phyloP scores from a whole-genome alignment of 225 moss, liverwort and hornwort species.

The Marchantia paleacea region DNA sequence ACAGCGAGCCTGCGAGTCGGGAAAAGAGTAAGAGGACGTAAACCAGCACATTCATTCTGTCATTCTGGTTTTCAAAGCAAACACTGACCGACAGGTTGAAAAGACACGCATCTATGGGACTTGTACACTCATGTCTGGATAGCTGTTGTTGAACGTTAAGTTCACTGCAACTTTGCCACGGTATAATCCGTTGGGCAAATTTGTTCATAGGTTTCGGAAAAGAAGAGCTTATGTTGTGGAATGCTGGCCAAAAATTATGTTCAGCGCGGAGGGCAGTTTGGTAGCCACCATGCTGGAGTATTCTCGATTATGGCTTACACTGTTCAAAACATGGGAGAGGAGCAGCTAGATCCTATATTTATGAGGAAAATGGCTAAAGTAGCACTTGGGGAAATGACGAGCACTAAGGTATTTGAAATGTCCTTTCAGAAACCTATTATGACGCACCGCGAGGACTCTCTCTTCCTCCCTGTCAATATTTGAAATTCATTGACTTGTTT shows the following conservation, averaged over 20 bases:
- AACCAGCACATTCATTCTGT: not conserved
- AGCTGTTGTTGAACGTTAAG: not conserved
- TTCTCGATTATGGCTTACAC: slow-evolving; percentile 93
- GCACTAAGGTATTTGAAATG: slow-evolving; percentile 59
- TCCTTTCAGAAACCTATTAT: not conserved
- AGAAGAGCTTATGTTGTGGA: slow-evolving; percentile 26
- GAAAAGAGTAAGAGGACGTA: slow-evolving; percentile 60
- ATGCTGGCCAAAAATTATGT: slow-evolving; percentile 24
- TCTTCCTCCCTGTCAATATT: not conserved
- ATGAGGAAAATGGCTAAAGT: slow-evolving; percentile 96
- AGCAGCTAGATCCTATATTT: slow-evolving; percentile 79
- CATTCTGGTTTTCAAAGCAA: not conserved
- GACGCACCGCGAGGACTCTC: not conserved
- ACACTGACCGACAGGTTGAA: not conserved
- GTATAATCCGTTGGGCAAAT: slow-evolving; percentile 18
- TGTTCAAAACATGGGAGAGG: slow-evolving; percentile 81
- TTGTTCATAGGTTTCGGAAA: slow-evolving; percentile 24
- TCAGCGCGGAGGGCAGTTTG: slow-evolving; percentile 78
- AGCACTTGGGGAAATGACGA: slow-evolving; percentile 86
- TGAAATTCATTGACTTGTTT: not conserved
- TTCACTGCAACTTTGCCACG: not conserved
- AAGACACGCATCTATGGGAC: not conserved
- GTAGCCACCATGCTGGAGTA: slow-evolving; percentile 89
- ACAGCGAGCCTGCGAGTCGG: slow-evolving; percentile 88
- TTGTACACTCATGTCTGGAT: not conserved